These are phyloP conservation scores for Wickerhamiella allomyrinae DNA, from an alignment of 805 yeast species.

Conservation along the genomic window DNA sequence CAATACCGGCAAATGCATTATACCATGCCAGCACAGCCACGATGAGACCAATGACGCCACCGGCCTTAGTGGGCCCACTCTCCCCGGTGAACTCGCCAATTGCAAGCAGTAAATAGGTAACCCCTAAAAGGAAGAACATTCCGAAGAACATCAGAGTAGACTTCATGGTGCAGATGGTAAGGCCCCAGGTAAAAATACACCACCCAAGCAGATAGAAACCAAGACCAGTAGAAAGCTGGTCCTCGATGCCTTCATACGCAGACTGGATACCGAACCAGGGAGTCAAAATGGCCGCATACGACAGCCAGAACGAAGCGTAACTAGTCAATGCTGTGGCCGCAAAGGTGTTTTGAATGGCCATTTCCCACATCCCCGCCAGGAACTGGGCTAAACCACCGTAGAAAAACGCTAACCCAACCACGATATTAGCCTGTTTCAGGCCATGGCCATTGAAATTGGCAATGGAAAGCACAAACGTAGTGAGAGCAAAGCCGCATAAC, in stretches of 20 bases:
- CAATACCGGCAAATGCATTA: slow-evolving; percentile 49
- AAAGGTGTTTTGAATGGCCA: slow-evolving; percentile 48
- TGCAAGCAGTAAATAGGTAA: slow-evolving; percentile 43
- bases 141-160: slow-evolving; percentile 52
- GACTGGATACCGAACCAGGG: slow-evolving; percentile 44
- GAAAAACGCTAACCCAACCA: slow-evolving; percentile 43
- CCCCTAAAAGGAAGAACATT: slow-evolving; percentile 37
- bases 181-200: slow-evolving; percentile 45
- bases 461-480: slow-evolving; percentile 47
- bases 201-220: slow-evolving; percentile 50
- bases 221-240: slow-evolving; percentile 32
- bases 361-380: slow-evolving; percentile 54
- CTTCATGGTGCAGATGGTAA: slow-evolving; percentile 41
- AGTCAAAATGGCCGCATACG: slow-evolving; percentile 45
- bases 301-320: slow-evolving; percentile 59
- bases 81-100: slow-evolving; percentile 37
- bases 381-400: slow-evolving; percentile 51
- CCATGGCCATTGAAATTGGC: slow-evolving; percentile 42
- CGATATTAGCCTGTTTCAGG: slow-evolving; percentile 36
- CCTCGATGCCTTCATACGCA: slow-evolving; percentile 34
- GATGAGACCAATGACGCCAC: slow-evolving; percentile 46
- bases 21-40: slow-evolving; percentile 46
- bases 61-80: slow-evolving; percentile 35
- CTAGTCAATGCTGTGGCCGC: slow-evolving; percentile 51
- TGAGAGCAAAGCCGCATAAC: slow-evolving; percentile 43